Base-by-base conservation (phyloP, 805 yeast species). In the Yueomyces sp. region DNA sequence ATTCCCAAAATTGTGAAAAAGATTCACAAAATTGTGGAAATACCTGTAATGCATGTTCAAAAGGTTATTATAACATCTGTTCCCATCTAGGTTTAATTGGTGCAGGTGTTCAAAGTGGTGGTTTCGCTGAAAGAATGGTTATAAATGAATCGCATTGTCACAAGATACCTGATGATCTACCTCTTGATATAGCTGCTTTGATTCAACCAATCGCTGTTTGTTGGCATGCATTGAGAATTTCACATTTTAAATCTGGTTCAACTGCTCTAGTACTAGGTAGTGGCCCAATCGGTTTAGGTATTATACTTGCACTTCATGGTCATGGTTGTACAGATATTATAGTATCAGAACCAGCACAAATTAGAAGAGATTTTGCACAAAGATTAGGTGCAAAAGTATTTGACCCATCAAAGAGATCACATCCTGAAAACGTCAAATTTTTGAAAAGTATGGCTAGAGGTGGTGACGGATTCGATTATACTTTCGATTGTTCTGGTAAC, bases 221-320 rank as follows among this genome's bases (percentile, higher is more conserved):
- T 51, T 43, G 79, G 78, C 82, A 76, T 49, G 81, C 80, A 4
- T 73, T 73, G 19, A 65, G 69, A 44, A 62, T 69, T 3, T 62
- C 76, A 60, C 50, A 65, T 1, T 70, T 73, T 50, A 55, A 64
- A 46, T 59, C 54, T 33, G 79, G 77, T 34, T 63, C 66, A 19
- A 56, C 66, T 11, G 76, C 72, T 3, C 56, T 77, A 41, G 72
- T 77, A 28, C 52, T 77, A 3, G 83, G 83, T 37, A 75, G 75
- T 37, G 83, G 83, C 9, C 80, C 82, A 31, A 76, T 77, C 53
- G 82, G 83, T 2, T 58, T 78, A 31, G 74, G 81, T 34, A 70
- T 79, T 1, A 65, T 78, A 27, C 59, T 77, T 41, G 80, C 77
- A n/a, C 61, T 76, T 42, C 70, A 74, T n/a, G 67, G 76, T 42